Conservation (phyloP, 1,284 basidiomycete species). For the Peniophora sp. region DNA sequence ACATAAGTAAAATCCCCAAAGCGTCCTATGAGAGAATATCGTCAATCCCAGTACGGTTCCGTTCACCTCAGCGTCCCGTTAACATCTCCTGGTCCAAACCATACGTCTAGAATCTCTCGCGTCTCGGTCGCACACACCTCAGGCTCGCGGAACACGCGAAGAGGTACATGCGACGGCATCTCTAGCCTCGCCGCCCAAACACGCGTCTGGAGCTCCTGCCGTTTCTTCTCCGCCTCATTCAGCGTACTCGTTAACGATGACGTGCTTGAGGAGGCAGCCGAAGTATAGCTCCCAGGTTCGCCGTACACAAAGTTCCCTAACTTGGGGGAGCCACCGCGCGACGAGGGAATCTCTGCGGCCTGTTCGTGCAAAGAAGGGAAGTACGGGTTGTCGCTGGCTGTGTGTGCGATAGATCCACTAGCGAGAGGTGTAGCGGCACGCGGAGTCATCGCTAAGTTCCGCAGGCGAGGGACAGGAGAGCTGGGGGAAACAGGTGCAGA, state of each 20-base stretch:
- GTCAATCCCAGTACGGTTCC: too few species aligned
- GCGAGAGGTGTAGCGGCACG: background rate
- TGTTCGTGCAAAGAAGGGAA: background rate
- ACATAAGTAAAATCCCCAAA: too few species aligned
- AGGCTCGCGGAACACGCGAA: conserved; percentile 61
- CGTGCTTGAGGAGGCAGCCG: conserved; percentile 1
- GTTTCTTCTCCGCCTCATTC: conserved; percentile 45
- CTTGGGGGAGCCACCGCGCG: background rate
- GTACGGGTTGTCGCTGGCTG: background rate
- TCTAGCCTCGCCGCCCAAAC: conserved; percentile 50
- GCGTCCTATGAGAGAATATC: too few species aligned
- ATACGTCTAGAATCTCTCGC: conserved; percentile 17
- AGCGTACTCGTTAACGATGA: conserved; percentile 12
- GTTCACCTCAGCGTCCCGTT: too few species aligned
- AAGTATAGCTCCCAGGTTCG: conserved; percentile 1
- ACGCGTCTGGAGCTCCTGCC: conserved; percentile 49
- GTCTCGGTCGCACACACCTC: conserved; percentile 55
- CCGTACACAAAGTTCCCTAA: conserved; percentile 2
- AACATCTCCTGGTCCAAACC: background rate
- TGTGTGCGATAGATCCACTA: background rate
- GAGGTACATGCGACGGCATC: conserved; percentile 44
- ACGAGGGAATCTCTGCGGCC: background rate
- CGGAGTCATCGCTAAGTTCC: background rate
- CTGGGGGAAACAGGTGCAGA: conserved; percentile 2
- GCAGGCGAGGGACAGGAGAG: background rate